Conservation (phyloP, 2,329 filamentous ascomycete species). For the Tothia fuscella region DNA sequence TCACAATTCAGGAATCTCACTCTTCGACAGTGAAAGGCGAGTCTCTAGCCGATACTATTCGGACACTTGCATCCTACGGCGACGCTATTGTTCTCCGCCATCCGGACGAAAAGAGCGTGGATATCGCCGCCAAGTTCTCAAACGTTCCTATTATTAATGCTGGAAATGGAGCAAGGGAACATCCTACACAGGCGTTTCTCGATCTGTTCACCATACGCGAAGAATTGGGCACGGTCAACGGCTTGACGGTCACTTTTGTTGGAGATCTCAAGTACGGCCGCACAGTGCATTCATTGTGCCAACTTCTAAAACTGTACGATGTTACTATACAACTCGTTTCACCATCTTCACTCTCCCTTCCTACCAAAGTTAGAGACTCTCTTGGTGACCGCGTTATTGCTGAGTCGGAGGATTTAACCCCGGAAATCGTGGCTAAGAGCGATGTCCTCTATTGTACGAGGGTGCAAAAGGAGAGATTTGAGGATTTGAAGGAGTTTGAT, state of each 20-base stretch:
- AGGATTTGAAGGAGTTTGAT: constrained; percentile 70
- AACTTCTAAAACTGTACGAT: constrained; percentile 90
- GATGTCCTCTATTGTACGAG: constrained; percentile 96
- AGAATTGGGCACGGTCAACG: constrained; percentile 89
- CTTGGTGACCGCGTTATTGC: constrained; percentile 57
- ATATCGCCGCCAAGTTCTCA: constrained; percentile 75
- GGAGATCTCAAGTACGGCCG: constrained; percentile 90
- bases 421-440: constrained; percentile 72
- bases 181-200: constrained; percentile 93
- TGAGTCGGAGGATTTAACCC: constrained; percentile 68
- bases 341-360: constrained; percentile 66
- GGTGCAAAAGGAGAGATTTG: constrained; percentile 92
- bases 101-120: constrained; percentile 68
- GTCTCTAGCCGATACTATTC: constrained; percentile 81
- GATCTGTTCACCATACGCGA: constrained; percentile 98
- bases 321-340: constrained; percentile 87
- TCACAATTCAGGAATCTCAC: constrained; percentile 68
- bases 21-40: constrained; percentile 94
- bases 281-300: constrained; percentile 88
- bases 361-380: constrained; percentile 58
- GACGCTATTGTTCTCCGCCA: constrained; percentile 96
- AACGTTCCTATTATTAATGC: constrained; percentile 92
- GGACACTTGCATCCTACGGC: constrained; percentile 85
- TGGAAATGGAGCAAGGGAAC: constrained; percentile 89
- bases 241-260: constrained; percentile 88